These are phyloP conservation scores for Rhodotorula toruloides DNA, from an alignment of 768 basidiomycete genomes.

Conservation along the genomic window DNA sequence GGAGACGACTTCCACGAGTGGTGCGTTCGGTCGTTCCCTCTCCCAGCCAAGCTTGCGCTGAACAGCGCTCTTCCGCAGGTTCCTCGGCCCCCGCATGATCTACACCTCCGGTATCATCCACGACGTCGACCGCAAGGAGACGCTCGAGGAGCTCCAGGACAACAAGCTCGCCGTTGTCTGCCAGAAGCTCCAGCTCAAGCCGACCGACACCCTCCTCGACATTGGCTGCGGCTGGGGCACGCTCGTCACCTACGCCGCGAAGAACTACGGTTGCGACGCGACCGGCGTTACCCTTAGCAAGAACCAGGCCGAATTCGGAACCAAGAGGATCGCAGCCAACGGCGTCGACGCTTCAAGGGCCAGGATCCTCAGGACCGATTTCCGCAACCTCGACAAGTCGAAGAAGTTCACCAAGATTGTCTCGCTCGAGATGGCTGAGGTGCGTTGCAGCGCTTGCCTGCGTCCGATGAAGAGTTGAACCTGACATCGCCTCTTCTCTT, in stretches of 20 bases:
- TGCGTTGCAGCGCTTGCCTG: constrained; percentile 43
- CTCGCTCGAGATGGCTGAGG: constrained; percentile 96
- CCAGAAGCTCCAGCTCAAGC: constrained; percentile 82
- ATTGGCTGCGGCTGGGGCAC: constrained; percentile 84
- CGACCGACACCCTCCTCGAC: constrained; percentile 61
- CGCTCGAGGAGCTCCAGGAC: constrained; percentile 91
- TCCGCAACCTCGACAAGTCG: constrained; percentile 73
- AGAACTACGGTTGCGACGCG: constrained; percentile 93
- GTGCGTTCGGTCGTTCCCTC: constrained; percentile 47
- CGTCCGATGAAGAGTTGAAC: background rate
- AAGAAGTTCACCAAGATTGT: constrained; percentile 90
- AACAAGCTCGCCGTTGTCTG: constrained; percentile 96
- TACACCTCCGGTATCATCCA: constrained; percentile 89
- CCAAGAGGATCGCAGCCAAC: constrained; percentile 74
- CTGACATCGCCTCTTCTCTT: background rate
- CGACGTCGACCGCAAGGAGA: constrained; percentile 65
- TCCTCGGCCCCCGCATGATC: constrained; percentile 92
- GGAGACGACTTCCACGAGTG: constrained; percentile 87
- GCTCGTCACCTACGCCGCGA: constrained; percentile 84
- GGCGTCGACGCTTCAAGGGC: constrained; percentile 68
- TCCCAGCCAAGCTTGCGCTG: background rate
- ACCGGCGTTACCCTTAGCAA: constrained; percentile 89
- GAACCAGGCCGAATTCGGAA: constrained; percentile 90
- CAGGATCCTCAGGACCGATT: constrained; percentile 86
- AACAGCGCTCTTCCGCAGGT: constrained; percentile 52